A percentile compares a stretch with the other conserved stretches of the same genome.
Conservation (phyloP, 2,329 filamentous ascomycete species). For the Trichoderma koningiopsis region DNA sequence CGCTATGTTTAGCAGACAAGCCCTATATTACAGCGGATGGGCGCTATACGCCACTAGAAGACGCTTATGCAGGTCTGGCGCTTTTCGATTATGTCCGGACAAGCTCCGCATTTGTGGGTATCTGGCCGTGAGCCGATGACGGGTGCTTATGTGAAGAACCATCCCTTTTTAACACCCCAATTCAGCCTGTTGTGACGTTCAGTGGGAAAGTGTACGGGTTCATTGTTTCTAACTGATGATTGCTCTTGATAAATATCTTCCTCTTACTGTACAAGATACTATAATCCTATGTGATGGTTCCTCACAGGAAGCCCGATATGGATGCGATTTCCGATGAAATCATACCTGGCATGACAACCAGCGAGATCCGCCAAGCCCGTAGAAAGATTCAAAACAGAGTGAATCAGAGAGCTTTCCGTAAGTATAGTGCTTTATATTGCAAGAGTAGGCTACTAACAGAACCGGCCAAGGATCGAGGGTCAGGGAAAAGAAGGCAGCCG, state of each 20-base stretch:
- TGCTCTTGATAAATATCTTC: not conserved
- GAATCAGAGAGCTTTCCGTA: slow-evolving; percentile 17
- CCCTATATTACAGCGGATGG: not conserved
- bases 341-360: not conserved
- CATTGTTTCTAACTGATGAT: not conserved
- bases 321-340: not conserved
- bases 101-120: not conserved
- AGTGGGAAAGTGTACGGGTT: not conserved
- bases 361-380: slow-evolving; percentile 5
- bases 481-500: not conserved
- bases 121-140: too few relatives aligned
- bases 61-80: not conserved
- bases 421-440: not conserved
- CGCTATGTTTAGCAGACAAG: not conserved
- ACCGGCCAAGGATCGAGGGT: slow-evolving; percentile 5
- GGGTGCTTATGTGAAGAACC: not conserved
- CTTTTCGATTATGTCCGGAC: not conserved
- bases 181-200: not conserved
- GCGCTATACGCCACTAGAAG: too few relatives aligned
- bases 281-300: too few relatives aligned
- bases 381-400: slow-evolving; percentile 14
- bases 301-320: too few relatives aligned
- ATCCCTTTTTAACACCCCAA: not conserved
- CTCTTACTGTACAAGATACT: too few relatives aligned
- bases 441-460: not conserved